Conservation (phyloP, 1,284 basidiomycete species). For the Cystobasidium slooffiae region DNA sequence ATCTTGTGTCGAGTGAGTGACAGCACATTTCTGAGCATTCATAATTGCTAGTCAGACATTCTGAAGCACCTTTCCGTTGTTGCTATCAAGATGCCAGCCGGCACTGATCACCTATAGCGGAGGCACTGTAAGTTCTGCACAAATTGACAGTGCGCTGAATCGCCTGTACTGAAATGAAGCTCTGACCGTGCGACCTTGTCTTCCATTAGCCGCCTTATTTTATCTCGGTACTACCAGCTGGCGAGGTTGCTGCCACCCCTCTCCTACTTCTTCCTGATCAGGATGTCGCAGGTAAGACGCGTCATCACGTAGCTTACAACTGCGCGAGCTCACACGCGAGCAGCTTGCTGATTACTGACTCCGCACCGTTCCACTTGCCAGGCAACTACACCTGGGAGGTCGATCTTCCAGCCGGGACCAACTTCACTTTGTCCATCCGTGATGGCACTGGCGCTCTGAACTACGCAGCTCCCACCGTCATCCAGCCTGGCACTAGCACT, state of each 20-base stretch:
- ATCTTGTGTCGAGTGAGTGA: slow-evolving; percentile 1
- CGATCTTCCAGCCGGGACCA: slow-evolving; percentile 30
- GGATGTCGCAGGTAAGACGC: neutral
- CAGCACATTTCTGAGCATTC: too few relatives aligned
- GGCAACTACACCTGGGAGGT: slow-evolving; percentile 33
- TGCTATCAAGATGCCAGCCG: slow-evolving; percentile 15
- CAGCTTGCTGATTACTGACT: too few relatives aligned
- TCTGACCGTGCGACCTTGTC: neutral
- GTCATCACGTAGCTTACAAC: too few relatives aligned
- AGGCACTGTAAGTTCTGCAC: slow-evolving; percentile 16
- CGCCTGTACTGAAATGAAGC: too few relatives aligned
- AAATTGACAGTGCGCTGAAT: too few relatives aligned
- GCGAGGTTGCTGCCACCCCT: slow-evolving; percentile 19
- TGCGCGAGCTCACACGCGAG: too few relatives aligned
- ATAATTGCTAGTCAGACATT: too few relatives aligned
- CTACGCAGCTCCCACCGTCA: slow-evolving; percentile 29
- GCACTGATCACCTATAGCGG: slow-evolving; percentile 17
- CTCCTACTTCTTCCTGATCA: slow-evolving; percentile 7
- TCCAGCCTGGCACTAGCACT: slow-evolving; percentile 10
- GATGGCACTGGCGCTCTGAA: slow-evolving; percentile 15
- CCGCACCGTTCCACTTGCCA: neutral
- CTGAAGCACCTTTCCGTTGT: neutral
- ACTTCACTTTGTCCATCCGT: slow-evolving; percentile 33
- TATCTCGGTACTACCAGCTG: slow-evolving; percentile 28
- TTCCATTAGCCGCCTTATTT: slow-evolving; percentile 1